Percentiles rank a stretch among this genome's conserved stretches.
These are phyloP conservation scores for Aspergillus oerlinghausenensis DNA, from an alignment of 2,329 filamentous ascomycete genomes.

Conservation along the genomic window DNA sequence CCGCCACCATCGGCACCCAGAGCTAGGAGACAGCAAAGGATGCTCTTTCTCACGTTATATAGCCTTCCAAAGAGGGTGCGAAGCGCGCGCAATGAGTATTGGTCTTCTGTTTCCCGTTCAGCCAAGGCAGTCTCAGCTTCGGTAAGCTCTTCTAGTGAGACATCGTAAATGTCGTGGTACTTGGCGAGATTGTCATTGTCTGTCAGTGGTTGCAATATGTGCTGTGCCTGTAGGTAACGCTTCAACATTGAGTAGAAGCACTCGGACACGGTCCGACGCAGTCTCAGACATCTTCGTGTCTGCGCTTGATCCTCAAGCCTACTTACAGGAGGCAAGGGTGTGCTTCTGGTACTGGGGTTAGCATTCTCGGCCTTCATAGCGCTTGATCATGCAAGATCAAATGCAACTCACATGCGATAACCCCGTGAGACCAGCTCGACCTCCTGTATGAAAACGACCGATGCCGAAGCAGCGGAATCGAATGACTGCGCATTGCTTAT, in stretches of 20 bases:
- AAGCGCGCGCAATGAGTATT: conserved; percentile 71
- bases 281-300: conserved; percentile 69
- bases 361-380: conserved; percentile 6
- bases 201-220: conserved; percentile 65
- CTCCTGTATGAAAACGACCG: conserved; percentile 80
- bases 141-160: conserved; percentile 67
- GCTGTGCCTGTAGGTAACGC: conserved; percentile 66
- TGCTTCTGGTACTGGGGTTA: conserved; percentile 58
- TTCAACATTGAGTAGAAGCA: conserved; percentile 67
- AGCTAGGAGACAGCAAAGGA: conserved; percentile 83
- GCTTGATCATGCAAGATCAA: conserved; percentile 9
- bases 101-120: conserved; percentile 66
- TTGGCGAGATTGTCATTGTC: conserved; percentile 80
- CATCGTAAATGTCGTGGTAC: conserved; percentile 86
- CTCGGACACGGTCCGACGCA: conserved; percentile 70
- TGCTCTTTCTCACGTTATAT: conserved; percentile 74
- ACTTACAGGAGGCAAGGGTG: conserved; percentile 85
- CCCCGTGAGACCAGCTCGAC: conserved; percentile 92
- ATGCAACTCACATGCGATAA: conserved; percentile 66
- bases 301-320: conserved; percentile 81
- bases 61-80: conserved; percentile 79
- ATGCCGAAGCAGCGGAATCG: conserved; percentile 70
- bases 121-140: conserved; percentile 64
- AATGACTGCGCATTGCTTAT: conserved; percentile 74
- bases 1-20: conserved; percentile 76